phyloP scores from a whole-genome alignment of 768 basidiomycete species.

The Russula griseocarnosa region DNA sequence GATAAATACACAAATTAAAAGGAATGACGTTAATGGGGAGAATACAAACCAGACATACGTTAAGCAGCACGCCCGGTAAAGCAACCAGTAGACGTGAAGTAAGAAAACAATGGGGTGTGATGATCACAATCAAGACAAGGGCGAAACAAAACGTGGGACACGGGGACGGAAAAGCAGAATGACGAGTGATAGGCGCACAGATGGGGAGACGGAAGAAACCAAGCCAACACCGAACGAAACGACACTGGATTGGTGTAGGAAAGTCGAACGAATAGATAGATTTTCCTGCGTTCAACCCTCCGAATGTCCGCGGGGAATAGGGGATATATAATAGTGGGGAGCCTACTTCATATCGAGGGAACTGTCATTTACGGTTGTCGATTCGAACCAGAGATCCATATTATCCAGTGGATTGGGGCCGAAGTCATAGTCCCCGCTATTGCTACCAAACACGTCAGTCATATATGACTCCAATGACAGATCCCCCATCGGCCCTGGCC shows the following conservation, averaged over 20 bases:
- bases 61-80: background rate
- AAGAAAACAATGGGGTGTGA: conserved; percentile 13
- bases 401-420: background rate
- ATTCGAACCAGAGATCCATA: conserved; percentile 19
- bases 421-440: conserved; percentile 20
- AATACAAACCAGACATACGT: conserved; percentile 15
- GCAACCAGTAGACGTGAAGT: conserved; percentile 5
- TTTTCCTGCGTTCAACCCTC: background rate
- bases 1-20: conserved; percentile 23
- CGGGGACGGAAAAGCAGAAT: conserved; percentile 2
- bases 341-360: conserved; percentile 14
- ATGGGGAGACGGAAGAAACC: background rate
- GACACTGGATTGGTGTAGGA: background rate
- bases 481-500: conserved; percentile 3
- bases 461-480: conserved; percentile 20
- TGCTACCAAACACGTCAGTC: conserved; percentile 13
- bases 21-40: conserved; percentile 12
- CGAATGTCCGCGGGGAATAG: background rate
- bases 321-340: background rate
- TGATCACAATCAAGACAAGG: conserved; percentile 5
- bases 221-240: conserved; percentile 14
- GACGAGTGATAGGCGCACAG: conserved; percentile 7
- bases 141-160: conserved; percentile 9
- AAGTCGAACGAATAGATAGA: background rate
- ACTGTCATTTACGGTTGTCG: conserved; percentile 7